Percentiles rank a stretch among this genome's conserved stretches.
Evolutionary conservation across 768 basidiomycete species (phyloP).

Genomic region (Tulasnella sp.): DNA sequence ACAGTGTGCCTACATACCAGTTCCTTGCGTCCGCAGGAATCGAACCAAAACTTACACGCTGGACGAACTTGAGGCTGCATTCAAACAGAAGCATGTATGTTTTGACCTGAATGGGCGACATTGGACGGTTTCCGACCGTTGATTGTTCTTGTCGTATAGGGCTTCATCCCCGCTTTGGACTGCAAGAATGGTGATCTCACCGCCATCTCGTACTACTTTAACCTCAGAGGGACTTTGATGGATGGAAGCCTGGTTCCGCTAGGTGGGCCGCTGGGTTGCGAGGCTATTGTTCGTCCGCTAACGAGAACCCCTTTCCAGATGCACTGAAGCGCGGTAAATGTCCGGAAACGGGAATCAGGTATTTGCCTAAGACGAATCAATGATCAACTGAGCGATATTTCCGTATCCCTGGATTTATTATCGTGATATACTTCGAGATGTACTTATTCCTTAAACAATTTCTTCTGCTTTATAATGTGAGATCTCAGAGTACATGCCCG

Average conservation of each 20-base stretch:
- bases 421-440: background rate
- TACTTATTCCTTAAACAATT: background rate
- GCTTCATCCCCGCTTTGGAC: slow-evolving; percentile 48
- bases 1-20: background rate
- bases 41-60: slow-evolving; percentile 1
- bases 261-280: background rate
- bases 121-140: background rate
- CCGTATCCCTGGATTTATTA: background rate
- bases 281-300: background rate
- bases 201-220: slow-evolving; percentile 56
- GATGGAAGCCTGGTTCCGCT: slow-evolving; percentile 44
- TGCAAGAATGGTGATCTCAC: slow-evolving; percentile 42
- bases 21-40: background rate
- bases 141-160: slow-evolving; percentile 35
- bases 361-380: background rate
- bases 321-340: background rate
- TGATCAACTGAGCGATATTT: background rate
- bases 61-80: background rate
- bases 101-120: background rate
- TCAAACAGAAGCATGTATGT: background rate
- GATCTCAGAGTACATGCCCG: too few relatives aligned
- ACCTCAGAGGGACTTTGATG: slow-evolving; percentile 46
- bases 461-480: background rate
- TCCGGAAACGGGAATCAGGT: background rate
- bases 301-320: background rate